phyloP scores from a whole-genome alignment of 176 grass and related monocot genomes.

The maize (Zea mays) region DNA sequence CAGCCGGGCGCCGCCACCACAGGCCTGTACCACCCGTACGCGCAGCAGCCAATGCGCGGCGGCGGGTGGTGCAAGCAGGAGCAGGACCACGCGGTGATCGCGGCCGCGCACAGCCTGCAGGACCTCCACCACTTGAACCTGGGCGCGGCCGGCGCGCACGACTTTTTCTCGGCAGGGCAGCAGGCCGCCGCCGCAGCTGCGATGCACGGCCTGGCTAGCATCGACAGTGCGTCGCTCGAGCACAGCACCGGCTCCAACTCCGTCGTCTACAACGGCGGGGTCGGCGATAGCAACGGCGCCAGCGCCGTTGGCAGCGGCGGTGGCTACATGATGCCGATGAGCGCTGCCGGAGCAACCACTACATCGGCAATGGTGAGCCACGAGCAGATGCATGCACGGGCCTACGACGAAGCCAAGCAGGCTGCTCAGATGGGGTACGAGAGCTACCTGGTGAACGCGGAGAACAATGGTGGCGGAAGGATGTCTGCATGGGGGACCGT shows the following conservation, averaged over 20 bases:
- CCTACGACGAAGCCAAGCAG: conserved; percentile 42
- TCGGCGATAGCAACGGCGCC: conserved; percentile 19
- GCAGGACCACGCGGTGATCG: conserved; percentile 55
- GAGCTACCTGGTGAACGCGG: conserved; percentile 38
- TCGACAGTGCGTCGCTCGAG: conserved; percentile 58
- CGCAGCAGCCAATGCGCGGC: conserved; percentile 33
- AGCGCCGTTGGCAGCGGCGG: neutral
- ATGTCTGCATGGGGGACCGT: conserved; percentile 30
- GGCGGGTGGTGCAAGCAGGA: conserved; percentile 79
- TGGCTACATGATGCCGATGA: conserved; percentile 54
- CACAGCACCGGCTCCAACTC: conserved; percentile 78
- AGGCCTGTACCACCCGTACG: conserved; percentile 53
- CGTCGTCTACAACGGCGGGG: conserved; percentile 52
- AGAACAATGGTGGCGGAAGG: conserved; percentile 35
- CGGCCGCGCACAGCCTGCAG: conserved; percentile 67
- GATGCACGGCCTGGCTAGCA: conserved; percentile 43
- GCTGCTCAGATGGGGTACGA: conserved; percentile 33
- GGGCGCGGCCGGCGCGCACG: conserved; percentile 26
- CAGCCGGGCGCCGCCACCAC: conserved; percentile 6
- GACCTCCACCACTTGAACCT: conserved; percentile 65
- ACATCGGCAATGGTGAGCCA: conserved; percentile 30
- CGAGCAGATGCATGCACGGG: conserved; percentile 16
- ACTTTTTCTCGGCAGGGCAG: conserved; percentile 61
- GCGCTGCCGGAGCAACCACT: neutral
- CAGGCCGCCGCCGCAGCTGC: neutral